These are phyloP conservation scores for Kokia cookei DNA, from an alignment of 441 rosid species.

Conservation along the genomic window DNA sequence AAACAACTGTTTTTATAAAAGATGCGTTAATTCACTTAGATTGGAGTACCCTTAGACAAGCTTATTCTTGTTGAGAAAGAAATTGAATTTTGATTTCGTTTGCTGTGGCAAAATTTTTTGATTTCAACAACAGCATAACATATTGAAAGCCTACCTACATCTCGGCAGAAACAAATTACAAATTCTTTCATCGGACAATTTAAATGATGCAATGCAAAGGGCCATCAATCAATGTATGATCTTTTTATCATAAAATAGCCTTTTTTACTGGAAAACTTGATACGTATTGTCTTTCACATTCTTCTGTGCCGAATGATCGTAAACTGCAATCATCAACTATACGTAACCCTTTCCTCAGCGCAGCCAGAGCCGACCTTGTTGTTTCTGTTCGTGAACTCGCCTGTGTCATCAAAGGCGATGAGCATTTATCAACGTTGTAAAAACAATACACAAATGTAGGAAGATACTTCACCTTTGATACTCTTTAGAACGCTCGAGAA, in stretches of 20 bases:
- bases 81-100: neutral
- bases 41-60: no score
- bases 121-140: neutral
- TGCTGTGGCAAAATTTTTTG: neutral
- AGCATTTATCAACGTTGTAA: no score
- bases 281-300: neutral
- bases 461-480: slow-evolving; percentile 46
- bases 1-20: no score
- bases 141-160: neutral
- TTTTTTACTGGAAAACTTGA: neutral
- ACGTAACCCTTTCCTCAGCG: slow-evolving; percentile 21
- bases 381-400: slow-evolving; percentile 78
- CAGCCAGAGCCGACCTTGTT: slow-evolving; percentile 48
- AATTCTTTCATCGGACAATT: neutral
- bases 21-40: no score
- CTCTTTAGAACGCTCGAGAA: slow-evolving; percentile 74
- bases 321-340: neutral
- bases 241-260: neutral
- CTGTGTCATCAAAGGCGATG: slow-evolving; percentile 31
- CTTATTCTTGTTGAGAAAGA: no score
- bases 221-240: neutral
- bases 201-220: neutral
- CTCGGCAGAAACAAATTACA: neutral
- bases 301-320: neutral
- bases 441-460: neutral